Base-by-base conservation (phyloP, 1,284 basidiomycete species). In the Exobasidium rhododendri region DNA sequence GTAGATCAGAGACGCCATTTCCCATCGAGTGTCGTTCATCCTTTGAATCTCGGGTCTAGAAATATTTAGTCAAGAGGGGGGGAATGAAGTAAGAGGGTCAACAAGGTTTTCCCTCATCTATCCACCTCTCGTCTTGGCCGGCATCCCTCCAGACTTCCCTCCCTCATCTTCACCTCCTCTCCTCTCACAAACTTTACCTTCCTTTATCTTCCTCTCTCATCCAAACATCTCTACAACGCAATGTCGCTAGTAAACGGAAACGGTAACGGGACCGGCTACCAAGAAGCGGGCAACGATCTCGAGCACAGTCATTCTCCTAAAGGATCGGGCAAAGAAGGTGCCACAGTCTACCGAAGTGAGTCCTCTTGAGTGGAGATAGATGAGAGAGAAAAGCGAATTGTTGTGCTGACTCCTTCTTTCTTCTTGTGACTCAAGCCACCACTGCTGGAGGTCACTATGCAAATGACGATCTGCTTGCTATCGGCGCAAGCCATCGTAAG, bases 361-460 rank as follows among this genome's bases (percentile, higher is more conserved):
- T n/a, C n/a, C n/a, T n/a, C n/a, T n/a, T n/a, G n/a, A n/a, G n/a
- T n/a, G n/a, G n/a, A 46, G 32, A 59, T 63, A 30, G 64, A 67
- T 26, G 59, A 63, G 26, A 65, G 64, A 14, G 50, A n/a, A 52
- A 52, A 40, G 62, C 66, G 46, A 40, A n/a, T 14, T 70, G 68
- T 67, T 60, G 46, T 28, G 66, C 66, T 6, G 63, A 64, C 20
- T 52, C 52, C 30, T 29, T 5, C 44, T 45, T 20, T 56, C 52
- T 56, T n/a, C n/a, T n/a, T n/a, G n/a, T n/a, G n/a, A n/a, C n/a
- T n/a, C n/a, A n/a, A n/a, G n/a, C n/a, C n/a, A n/a, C n/a, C n/a
- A 72, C 70, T 14, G 67, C 70, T 0, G 70, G 69, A 10, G 69
- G 70, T 30, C 70, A 73, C 55, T 52, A 57, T 30, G 58, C 60